Evolutionary conservation across 306 rosid species (phyloP), one percentile per base, ranked within the genome.

Genomic region (Cyamopsis tetragonoloba): DNA sequence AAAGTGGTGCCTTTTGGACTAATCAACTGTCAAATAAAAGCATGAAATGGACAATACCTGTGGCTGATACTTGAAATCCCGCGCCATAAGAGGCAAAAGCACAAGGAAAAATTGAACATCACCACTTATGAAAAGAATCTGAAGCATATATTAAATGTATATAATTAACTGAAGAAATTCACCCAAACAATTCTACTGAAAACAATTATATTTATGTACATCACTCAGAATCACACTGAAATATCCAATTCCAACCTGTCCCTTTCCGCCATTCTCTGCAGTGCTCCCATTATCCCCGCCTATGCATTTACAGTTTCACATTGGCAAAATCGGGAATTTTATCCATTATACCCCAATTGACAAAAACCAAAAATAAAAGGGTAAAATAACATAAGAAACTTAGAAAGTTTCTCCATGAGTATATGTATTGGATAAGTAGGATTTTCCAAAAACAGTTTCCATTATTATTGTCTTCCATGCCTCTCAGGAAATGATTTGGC

Each of bases 401-500:
- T 49, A 41, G 32, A 50, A 64, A 26, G 74, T 70, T 79, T 72
- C 58, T 67, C 35, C 70, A 68, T 27, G 74, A 44, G 50, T 61
- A 50, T 67, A 57, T 70, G 66, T 50, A 55, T 67, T 74, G 30
- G 73, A 55, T 46, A 75, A 68, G 54, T 50, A 80, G 74, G 64
- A 20, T 56, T 58, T 67, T 66, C 59, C 49, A 31, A 61, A 39
- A 42, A 65, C 26, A 59, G 11, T 10, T 65, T 69, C 18, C 30
- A 43, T 43, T 22, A 34, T 63, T 56, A 83, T 62, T 77, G 68
- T 24, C 86, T 75, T 78, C 69, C 75, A 19, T 79, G 62, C 61
- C 88, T 77, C 38, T 50, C 84, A 13, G 89, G 95, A 70, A 87
- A 89, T 61, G 97, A 84, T 41, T 79, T 86, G 8, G 83, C 72